Conservation (phyloP, 768 basidiomycete species). For the Phlebiopsis gigantea region DNA sequence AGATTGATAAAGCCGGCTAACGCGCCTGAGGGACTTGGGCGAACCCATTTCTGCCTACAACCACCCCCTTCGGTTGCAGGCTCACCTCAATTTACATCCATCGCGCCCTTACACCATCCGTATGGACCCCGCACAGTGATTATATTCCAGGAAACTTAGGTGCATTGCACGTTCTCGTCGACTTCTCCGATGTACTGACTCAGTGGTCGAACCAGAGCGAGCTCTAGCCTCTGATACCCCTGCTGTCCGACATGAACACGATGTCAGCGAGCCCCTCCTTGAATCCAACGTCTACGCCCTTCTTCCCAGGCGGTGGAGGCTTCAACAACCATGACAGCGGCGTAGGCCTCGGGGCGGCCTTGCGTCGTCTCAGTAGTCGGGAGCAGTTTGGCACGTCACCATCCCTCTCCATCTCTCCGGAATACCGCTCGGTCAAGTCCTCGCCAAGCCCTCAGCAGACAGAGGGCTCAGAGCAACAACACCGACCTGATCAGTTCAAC, state of each 20-base stretch:
- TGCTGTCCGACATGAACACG: slow-evolving; percentile 25
- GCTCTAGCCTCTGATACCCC: slow-evolving; percentile 1
- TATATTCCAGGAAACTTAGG: slow-evolving; percentile 10
- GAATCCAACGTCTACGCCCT: slow-evolving; percentile 80
- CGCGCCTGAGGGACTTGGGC: slow-evolving; percentile 7
- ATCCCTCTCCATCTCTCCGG: slow-evolving; percentile 58
- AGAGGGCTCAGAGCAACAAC: slow-evolving; percentile 25
- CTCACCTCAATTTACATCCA: neutral
- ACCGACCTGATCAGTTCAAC: slow-evolving; percentile 22
- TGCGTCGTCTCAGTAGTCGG: slow-evolving; percentile 41
- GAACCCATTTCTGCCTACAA: slow-evolving; percentile 2
- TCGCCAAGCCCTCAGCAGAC: slow-evolving; percentile 60
- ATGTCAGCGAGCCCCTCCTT: slow-evolving; percentile 76
- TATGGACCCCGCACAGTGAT: slow-evolving; percentile 23
- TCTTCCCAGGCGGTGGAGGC: slow-evolving; percentile 71
- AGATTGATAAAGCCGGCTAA: slow-evolving; percentile 4
- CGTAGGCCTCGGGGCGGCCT: slow-evolving; percentile 34
- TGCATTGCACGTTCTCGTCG: neutral
- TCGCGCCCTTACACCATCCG: slow-evolving; percentile 4
- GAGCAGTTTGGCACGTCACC: slow-evolving; percentile 35
- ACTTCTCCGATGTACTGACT: slow-evolving; percentile 21
- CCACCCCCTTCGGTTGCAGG: slow-evolving; percentile 13
- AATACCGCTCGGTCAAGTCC: slow-evolving; percentile 61
- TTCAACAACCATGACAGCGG: slow-evolving; percentile 48
- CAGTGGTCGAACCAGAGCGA: slow-evolving; percentile 32